These are phyloP conservation scores for Jaltomata sinuosa DNA, from an alignment of 257 asterid genomes.

Conservation along the genomic window DNA sequence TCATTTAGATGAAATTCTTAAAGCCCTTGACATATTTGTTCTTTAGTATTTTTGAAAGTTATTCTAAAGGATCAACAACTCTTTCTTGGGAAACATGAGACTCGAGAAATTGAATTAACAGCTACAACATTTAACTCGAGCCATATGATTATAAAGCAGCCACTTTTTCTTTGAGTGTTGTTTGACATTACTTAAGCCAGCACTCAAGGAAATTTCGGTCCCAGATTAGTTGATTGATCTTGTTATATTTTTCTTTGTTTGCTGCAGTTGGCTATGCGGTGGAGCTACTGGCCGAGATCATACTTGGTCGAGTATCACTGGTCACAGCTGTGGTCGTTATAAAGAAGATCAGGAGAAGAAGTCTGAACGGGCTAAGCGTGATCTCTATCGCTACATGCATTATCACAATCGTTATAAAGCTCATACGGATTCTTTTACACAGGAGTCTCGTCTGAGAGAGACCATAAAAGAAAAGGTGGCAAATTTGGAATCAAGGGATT, in stretches of 20 bases:
- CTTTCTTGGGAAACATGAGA: neutral
- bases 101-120: neutral
- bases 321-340: constrained; percentile 93
- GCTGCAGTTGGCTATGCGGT: constrained; percentile 88
- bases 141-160: neutral
- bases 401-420: constrained; percentile 89
- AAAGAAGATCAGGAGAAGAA: constrained; percentile 54
- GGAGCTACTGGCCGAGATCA: constrained; percentile 88
- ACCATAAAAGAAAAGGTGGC: constrained; percentile 51
- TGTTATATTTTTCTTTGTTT: constrained; percentile 10
- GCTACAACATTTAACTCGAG: neutral
- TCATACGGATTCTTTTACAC: constrained; percentile 76
- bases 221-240: neutral
- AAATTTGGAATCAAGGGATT: constrained; percentile 51
- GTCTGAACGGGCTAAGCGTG: constrained; percentile 68
- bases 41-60: neutral
- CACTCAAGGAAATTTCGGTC: neutral
- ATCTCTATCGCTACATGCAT: constrained; percentile 83
- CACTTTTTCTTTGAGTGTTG: neutral
- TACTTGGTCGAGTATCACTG: constrained; percentile 58
- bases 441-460: constrained; percentile 64
- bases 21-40: neutral
- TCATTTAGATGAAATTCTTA: neutral
- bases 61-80: neutral
- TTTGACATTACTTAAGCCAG: neutral